Base-by-base conservation (phyloP, 164 flowering plant species). In the Nelumbo lutea region DNA sequence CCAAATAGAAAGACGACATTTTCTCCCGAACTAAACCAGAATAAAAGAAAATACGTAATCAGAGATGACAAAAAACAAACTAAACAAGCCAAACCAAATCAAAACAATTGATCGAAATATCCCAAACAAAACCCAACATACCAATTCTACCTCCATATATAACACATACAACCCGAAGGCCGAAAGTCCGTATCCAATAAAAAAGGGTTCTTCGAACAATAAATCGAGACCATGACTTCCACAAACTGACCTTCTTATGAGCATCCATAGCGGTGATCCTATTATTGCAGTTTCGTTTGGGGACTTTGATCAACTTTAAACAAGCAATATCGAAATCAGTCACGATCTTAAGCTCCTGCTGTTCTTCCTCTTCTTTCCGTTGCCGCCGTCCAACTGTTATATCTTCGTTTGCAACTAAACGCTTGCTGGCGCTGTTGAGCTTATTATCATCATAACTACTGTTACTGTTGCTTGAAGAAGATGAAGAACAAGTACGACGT, bases 271-370 rank as follows among this genome's bases (percentile, higher is more conserved):
- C 2, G 38, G 69, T 43, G 47, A 65, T 1, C 6, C 45, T 59
- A 62, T 65, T 68, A 41, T 64, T 38, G 55, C 9, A 27, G 27
- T 14, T 62, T 5, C 83, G 77, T 14, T 80, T 69, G 39, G 87
- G 88, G 10, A 87, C 87, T 71, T 70, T 78, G 65, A 87, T 77
- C 40, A 43, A 70, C 53, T 76, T 77, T 69, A 87, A 76, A 11
- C 79, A 82, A 61, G 83, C 80, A n/a, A 74, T 7, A 70, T 78
- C 85, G 66, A 81, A 80, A 58, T 84, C 83, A 8, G 64, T 72
- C 39, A 75, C 66, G 38, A 83, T 61, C 4, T 15, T 52, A 6
- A 78, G 68, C 48, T 73, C 76, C 46, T 67, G 65, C 11, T 14
- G 2, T 10, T 53, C 57, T 4, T 53, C 57, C 3, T 53, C 57